Base-by-base conservation (phyloP, 345 rosid genomes). In the Passiflora organensis region DNA sequence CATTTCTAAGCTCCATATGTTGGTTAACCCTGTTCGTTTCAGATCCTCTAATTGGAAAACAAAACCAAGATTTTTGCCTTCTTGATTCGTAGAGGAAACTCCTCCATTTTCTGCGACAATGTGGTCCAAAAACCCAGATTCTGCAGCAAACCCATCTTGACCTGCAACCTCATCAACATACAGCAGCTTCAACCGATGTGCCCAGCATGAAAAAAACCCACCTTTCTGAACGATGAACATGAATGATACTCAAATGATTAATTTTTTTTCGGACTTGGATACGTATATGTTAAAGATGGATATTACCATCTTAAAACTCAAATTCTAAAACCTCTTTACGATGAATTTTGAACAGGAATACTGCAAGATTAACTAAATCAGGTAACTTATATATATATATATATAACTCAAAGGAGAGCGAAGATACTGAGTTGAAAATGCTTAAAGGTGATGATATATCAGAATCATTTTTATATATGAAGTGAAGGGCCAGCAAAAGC, bases 21-120 rank as follows among this genome's bases (percentile, higher is more conserved):
- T 49, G n/a, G n/a, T n/a, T n/a, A n/a, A 17, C 65, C 51, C 52
- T 63, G 10, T 11, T 18, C 15, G 13, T n/a, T n/a, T n/a, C n/a
- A 32, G 36, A 38, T 32, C 21, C 13, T 14, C 19, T 2, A 5
- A 14, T 11, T 13, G 4, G 23, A 10, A 42, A 46, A 46, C 15
- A 46, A 18, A 28, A 48, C 15, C 18, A 48, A 22, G 8, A 22
- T 22, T 20, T n/a, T 48, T 13, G 10, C 18, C 11, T 12, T 42
- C 11, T 44, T 5, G 11, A 44, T 44, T 21, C 3, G 34, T 28
- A 3, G 3, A 28, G 34, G 34, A 28, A 28, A 39, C 12, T 39
- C 12, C 43, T 4, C 12, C 14, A 10, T 17, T 47, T 10, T 47
- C 12, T 12, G 22, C 2, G 21, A 46, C 10, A 12, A 6, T 5